Evolutionary conservation across 768 basidiomycete genomes (phyloP), one percentile per base, ranked within the genome.

Genomic region (Rhodotorula sphaerocarpa): DNA sequence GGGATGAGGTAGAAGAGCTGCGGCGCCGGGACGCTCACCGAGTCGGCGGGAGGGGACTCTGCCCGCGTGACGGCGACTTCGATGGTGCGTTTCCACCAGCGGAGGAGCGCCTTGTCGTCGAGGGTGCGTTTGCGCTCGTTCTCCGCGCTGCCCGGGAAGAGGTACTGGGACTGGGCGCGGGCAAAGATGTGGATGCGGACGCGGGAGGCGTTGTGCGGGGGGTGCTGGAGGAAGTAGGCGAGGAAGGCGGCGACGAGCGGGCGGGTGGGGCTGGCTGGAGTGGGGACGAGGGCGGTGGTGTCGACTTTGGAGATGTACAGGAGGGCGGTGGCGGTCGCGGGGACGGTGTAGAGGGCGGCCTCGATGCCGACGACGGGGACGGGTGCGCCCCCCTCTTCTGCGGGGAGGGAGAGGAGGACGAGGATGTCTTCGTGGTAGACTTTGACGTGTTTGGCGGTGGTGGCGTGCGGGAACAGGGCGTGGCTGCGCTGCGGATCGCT

Each of bases 281-380:
- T 6, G n/a, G 42, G 20, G 1, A 69, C 70, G 12, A 91, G 84
- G 0, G 92, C 92, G 1, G 92, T 89, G 16, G 90, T 84, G 74
- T 99, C 95, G 56, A 95, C 84, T 77, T 99, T 99, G 52, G 88
- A 88, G 55, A 99, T 79, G 75, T 97, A 95, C 36, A 97, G 75
- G 39, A 96, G 80, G 5, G 83, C 83, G 58, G 82, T 81, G 3
- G 79, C 78, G 3, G 87, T 85, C 7, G 81, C 67, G 5, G 88
- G 86, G 53, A 92, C 72, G 51, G 82, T 81, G 79, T 89, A 92
- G 31, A 91, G 75, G 43, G 75, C 80, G 0, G 83, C 86, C 73
- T 92, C 88, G 62, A 95, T 80, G n/a, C 82, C 91, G 6, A 84
- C 80, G 36, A 88, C 83, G 55, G 91, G 79, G 2, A 88, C 78